phyloP scores from a whole-genome alignment of 2,329 filamentous ascomycete species.

The Pyricularia sp. region DNA sequence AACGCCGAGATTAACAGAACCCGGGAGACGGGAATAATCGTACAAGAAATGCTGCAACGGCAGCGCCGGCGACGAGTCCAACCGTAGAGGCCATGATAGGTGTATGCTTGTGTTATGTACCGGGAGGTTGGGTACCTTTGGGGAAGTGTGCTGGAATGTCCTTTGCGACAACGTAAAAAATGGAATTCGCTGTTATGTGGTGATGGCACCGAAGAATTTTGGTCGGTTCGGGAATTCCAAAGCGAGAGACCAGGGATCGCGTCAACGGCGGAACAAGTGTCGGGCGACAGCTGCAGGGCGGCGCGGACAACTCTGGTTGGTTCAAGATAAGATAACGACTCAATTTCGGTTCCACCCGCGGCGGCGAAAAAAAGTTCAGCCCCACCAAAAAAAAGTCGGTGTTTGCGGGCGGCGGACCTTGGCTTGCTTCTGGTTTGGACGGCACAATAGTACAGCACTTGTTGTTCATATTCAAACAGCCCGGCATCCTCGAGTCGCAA shows the following conservation, averaged over 20 bases:
- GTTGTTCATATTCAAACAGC: slow-evolving; percentile 4
- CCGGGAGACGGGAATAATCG: slow-evolving; percentile 3
- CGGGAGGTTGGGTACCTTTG: neutral
- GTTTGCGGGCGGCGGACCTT: neutral
- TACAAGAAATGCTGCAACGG: slow-evolving; percentile 53
- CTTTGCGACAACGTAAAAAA: neutral
- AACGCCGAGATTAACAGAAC: neutral
- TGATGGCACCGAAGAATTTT: neutral
- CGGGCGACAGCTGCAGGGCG: neutral
- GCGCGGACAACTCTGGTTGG: neutral
- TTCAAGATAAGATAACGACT: neutral
- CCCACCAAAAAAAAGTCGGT: slow-evolving; percentile 9
- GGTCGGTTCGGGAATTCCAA: neutral
- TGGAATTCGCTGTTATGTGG: neutral
- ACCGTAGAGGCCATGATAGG: slow-evolving; percentile 43
- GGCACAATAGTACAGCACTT: neutral
- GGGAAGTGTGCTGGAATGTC: neutral
- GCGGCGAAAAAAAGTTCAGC: slow-evolving; percentile 3
- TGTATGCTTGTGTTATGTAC: neutral
- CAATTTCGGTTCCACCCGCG: neutral
- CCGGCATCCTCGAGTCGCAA: slow-evolving; percentile 3
- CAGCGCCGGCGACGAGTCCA: slow-evolving; percentile 46
- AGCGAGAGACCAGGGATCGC: neutral
- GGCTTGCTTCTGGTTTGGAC: neutral
- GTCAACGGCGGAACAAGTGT: neutral